Conservation (phyloP, 2,329 filamentous ascomycete genomes). For the Plectosphaerella cucumerina region DNA sequence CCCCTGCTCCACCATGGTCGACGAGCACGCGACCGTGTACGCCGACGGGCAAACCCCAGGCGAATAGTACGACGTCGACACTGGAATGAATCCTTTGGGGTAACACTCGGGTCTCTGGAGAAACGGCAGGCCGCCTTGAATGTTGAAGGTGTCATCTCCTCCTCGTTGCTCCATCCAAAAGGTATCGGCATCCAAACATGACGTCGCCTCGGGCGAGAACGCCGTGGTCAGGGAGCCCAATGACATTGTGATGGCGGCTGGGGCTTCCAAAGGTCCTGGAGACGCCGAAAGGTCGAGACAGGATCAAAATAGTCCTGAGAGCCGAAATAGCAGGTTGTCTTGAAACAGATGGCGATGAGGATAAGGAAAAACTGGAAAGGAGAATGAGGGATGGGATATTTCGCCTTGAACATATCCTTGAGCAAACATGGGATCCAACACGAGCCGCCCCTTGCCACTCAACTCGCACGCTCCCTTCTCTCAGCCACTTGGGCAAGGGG, state of each 20-base stretch:
- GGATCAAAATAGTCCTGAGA: too few species aligned
- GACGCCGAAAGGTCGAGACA: too few species aligned
- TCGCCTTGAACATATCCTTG: too few species aligned
- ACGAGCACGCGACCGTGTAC: not conserved
- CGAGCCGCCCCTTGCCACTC: too few species aligned
- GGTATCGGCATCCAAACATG: not conserved
- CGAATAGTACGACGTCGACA: slow-evolving; percentile 1
- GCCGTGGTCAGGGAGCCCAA: not conserved
- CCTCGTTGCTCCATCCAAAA: not conserved
- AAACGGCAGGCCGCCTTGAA: not conserved
- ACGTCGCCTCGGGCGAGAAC: not conserved
- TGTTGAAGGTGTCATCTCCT: not conserved
- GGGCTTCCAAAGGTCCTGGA: not conserved
- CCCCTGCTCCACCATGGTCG: not conserved
- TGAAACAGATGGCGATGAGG: too few species aligned
- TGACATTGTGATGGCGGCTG: not conserved
- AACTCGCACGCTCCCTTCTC: too few species aligned
- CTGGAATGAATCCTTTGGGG: not conserved
- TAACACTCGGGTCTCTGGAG: slow-evolving; percentile 2
- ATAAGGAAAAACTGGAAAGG: too few species aligned
- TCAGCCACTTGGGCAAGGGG: too few species aligned
- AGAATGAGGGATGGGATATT: too few species aligned
- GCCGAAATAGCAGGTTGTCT: too few species aligned
- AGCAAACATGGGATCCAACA: too few species aligned
- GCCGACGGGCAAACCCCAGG: not conserved